phyloP scores from a whole-genome alignment of 352 stramenopile species.

The Phytopythium chamaehyphon region DNA sequence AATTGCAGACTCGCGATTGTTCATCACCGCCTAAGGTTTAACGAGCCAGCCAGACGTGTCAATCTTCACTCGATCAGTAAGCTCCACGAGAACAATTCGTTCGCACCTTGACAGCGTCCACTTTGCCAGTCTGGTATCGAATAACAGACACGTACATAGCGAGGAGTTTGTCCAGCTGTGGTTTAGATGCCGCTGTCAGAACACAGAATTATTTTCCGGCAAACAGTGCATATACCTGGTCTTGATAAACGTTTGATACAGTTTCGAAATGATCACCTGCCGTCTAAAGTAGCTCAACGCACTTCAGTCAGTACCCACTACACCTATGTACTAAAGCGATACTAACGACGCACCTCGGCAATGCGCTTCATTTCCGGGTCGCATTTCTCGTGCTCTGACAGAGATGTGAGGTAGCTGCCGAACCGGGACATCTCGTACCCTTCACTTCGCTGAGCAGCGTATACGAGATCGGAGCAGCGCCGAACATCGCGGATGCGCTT shows the following conservation, averaged over 20 bases:
- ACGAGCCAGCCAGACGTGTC: conserved; percentile 4
- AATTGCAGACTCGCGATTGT: conserved; percentile 82
- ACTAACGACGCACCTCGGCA: conserved; percentile 32
- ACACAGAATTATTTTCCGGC: background rate
- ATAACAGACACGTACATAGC: conserved; percentile 86
- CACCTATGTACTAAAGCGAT: background rate
- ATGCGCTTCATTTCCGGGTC: conserved; percentile 74
- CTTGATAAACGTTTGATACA: conserved; percentile 83
- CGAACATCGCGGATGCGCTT: conserved; percentile 81
- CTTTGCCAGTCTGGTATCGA: conserved; percentile 80
- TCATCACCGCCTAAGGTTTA: conserved; percentile 68
- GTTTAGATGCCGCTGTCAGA: too few species aligned
- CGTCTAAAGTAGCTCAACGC: conserved; percentile 32
- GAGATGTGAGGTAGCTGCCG: conserved; percentile 73
- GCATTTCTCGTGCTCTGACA: conserved; percentile 73
- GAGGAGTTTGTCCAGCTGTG: conserved; percentile 74
- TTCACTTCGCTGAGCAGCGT: conserved; percentile 70
- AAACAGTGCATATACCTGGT: conserved; percentile 42
- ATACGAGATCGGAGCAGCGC: conserved; percentile 78
- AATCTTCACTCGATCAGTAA: conserved; percentile 1
- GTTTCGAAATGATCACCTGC: conserved; percentile 82
- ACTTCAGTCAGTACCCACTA: too few species aligned
- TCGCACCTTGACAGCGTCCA: conserved; percentile 81
- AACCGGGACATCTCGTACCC: conserved; percentile 86
- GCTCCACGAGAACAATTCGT: background rate